These are phyloP conservation scores for Tricholoma terreum DNA, from an alignment of 768 basidiomycete species.

Conservation along the genomic window DNA sequence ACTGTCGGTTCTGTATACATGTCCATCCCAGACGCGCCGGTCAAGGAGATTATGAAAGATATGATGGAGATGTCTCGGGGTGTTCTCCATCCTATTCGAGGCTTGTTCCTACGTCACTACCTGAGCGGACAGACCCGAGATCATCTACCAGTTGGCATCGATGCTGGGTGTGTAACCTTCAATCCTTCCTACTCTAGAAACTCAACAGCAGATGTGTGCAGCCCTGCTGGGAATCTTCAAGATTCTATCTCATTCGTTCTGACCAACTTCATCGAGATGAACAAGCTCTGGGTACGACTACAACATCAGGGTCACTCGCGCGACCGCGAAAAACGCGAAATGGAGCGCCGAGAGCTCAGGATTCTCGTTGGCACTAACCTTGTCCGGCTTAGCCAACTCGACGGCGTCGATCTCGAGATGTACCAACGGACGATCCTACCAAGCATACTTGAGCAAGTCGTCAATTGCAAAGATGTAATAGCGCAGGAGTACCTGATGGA, in stretches of 20 bases:
- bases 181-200: constrained; percentile 1
- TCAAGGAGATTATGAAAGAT: constrained; percentile 99
- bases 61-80: constrained; percentile 99
- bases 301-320: constrained; percentile 98
- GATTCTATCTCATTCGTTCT: constrained; percentile 96
- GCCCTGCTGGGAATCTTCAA: constrained; percentile 84
- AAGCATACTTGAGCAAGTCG: constrained; percentile 93
- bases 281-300: constrained; percentile 98
- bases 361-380: constrained; percentile 98
- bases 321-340: constrained; percentile 95
- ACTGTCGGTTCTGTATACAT: constrained; percentile 99
- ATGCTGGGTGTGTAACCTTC: constrained; percentile 61
- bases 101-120: constrained; percentile 94
- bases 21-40: constrained; percentile 94
- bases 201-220: constrained; percentile 26
- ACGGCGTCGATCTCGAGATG: constrained; percentile 93
- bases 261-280: constrained; percentile 99
- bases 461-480: constrained; percentile 97
- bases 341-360: constrained; percentile 92
- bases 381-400: constrained; percentile 90
- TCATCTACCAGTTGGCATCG: constrained; percentile 85
- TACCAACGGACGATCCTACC: constrained; percentile 86
- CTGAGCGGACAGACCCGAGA: constrained; percentile 96
- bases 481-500: constrained; percentile 99
- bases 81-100: constrained; percentile 94